Conservation (phyloP, 2,329 filamentous ascomycete species). For the Hypoxylon rubiginosum region DNA sequence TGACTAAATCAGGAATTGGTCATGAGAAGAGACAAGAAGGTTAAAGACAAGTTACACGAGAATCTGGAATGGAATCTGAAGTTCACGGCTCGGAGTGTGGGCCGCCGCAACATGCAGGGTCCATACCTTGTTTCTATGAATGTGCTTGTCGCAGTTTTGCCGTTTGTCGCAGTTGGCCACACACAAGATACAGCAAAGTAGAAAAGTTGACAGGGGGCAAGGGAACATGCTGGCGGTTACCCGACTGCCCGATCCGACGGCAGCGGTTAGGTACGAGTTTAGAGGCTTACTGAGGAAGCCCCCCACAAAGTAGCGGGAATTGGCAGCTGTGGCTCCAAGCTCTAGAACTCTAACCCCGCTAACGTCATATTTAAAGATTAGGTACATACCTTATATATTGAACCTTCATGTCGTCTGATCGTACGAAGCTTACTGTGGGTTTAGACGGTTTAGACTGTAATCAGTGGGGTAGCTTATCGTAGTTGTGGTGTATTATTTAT, state of each 20-base stretch:
- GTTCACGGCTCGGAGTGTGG: slow-evolving; percentile 14
- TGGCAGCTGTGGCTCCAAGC: slow-evolving; percentile 10
- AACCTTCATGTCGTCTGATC: too few species aligned
- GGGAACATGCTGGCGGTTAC: slow-evolving; percentile 30
- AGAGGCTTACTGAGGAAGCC: slow-evolving; percentile 6
- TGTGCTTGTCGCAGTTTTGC: neutral
- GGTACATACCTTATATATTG: too few species aligned
- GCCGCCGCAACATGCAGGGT: slow-evolving; percentile 30
- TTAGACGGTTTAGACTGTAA: neutral
- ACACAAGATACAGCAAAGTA: neutral
- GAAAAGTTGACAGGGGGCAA: neutral
- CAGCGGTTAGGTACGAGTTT: slow-evolving; percentile 12
- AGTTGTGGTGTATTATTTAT: neutral
- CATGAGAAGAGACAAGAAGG: slow-evolving; percentile 21
- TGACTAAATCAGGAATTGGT: slow-evolving; percentile 28
- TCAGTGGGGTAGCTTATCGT: slow-evolving; percentile 16
- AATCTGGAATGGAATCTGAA: slow-evolving; percentile 2
- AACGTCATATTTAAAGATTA: slow-evolving; percentile 31
- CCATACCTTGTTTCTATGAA: neutral
- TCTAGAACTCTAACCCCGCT: slow-evolving; percentile 16
- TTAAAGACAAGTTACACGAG: neutral
- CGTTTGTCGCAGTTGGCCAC: slow-evolving; percentile 12
- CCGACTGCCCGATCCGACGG: slow-evolving; percentile 27
- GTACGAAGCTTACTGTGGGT: neutral
- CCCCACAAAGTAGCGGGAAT: slow-evolving; percentile 22